A percentile compares a stretch with the other conserved stretches of the same genome.
Conservation (phyloP, 164 flowering plant species). For the Umbellularia californica region DNA sequence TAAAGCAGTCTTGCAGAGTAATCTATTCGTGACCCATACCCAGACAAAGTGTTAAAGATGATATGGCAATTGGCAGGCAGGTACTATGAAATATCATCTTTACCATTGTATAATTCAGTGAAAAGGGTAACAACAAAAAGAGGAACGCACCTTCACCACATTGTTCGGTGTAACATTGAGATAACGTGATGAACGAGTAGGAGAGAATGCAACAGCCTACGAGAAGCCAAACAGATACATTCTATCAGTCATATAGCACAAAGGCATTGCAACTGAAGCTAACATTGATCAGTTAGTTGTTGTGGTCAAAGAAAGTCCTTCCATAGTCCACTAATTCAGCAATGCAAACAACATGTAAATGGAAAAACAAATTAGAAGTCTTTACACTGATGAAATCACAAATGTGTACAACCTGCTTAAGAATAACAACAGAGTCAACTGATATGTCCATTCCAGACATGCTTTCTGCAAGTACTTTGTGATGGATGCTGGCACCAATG, state of each 20-base stretch:
- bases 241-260: background rate
- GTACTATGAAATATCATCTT: background rate
- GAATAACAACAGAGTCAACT: constrained; percentile 61
- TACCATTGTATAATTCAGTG: background rate
- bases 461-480: constrained; percentile 43
- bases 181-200: constrained; percentile 37
- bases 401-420: constrained; percentile 44
- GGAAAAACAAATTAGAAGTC: background rate
- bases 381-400: background rate
- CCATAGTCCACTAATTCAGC: background rate
- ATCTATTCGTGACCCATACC: background rate
- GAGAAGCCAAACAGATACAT: background rate
- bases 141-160: constrained; percentile 47
- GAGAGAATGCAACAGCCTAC: constrained; percentile 60
- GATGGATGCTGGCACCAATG: constrained; percentile 61
- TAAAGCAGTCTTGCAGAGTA: background rate
- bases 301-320: background rate
- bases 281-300: background rate
- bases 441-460: constrained; percentile 43
- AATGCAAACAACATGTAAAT: background rate
- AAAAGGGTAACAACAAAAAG: background rate
- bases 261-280: background rate
- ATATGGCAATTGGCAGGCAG: background rate
- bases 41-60: background rate
- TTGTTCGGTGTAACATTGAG: constrained; percentile 59